Evolutionary conservation across 2,329 filamentous ascomycete genomes (phyloP), one percentile per base, ranked within the genome.

Genomic region (Fusarium anthophilum): DNA sequence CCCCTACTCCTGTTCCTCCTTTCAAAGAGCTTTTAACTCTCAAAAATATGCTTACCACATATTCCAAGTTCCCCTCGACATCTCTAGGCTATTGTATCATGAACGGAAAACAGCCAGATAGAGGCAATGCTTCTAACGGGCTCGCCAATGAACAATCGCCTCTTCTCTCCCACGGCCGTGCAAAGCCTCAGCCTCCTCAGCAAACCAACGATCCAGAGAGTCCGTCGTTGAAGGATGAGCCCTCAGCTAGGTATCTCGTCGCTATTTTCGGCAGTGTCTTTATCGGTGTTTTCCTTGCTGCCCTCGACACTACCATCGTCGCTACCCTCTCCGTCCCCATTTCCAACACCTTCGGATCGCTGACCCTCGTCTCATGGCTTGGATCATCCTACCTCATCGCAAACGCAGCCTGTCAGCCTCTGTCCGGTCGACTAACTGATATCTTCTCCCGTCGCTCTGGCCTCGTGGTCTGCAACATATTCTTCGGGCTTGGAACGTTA

Each of bases 1-100:
- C 4, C n/a, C 10, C 26, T 8, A 2, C 17, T 24, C 11, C 5
- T 15, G 2, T 22, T 4, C 7, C 13, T 22, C 26, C 0, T 28
- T 18, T 11, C 7, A 2, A 28, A 8, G 8, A 28, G 24, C 13
- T 48, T 28, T 47, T 3, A 11, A 28, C 5, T 14, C 3, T 5
- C 4, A 26, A 14, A 5, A 7, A 3, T 17, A 30, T 56, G 53
- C 38, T 56, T 14, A 24, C 15, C 7, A 56, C 26, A 7, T 26
- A 56, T 32, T 43, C 53, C 22, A 56, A 32, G 4, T 56, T 43
- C 8, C 38, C 53, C 7, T 24, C 38, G 6, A 32, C 37, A 4
- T 32, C 53, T 32, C 22, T 43, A 8, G 38, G 26, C 2, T 30
- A 32, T 32, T 39, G 20, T 6, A 56, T 56, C 26, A 17, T 56